These are phyloP conservation scores for Phytopythium cucurbitacearum DNA, from an alignment of 352 stramenopile species.

Conservation along the genomic window DNA sequence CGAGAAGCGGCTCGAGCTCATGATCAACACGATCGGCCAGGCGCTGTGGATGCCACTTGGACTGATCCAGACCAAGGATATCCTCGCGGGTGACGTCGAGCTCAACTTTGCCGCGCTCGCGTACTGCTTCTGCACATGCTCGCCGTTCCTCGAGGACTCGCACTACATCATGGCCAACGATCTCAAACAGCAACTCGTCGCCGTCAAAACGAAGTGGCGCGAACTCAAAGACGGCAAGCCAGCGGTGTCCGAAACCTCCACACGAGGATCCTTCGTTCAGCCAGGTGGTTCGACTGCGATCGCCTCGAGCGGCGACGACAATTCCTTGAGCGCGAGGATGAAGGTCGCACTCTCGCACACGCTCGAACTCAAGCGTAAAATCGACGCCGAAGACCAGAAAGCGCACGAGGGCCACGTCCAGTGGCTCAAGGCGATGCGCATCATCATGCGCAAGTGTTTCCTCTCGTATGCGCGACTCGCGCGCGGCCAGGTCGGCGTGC, in stretches of 20 bases:
- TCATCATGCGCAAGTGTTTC: slow-evolving; percentile 80
- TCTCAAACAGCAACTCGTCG: slow-evolving; percentile 49
- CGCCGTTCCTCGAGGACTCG: slow-evolving; percentile 46
- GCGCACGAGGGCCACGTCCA: slow-evolving; percentile 58
- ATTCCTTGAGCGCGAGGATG: slow-evolving; percentile 43
- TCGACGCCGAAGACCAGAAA: slow-evolving; percentile 55
- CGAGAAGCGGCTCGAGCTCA: slow-evolving; percentile 60
- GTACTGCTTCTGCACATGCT: slow-evolving; percentile 67
- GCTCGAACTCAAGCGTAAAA: slow-evolving; percentile 63
- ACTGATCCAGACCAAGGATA: slow-evolving; percentile 57
- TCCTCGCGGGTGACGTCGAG: slow-evolving; percentile 63
- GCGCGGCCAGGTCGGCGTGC: slow-evolving; percentile 54
- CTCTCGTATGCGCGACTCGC: slow-evolving; percentile 61
- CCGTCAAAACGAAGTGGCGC: slow-evolving; percentile 51
- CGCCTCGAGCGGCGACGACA: slow-evolving; percentile 14
- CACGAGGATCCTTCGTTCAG: background rate
- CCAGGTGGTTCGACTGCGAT: slow-evolving; percentile 1
- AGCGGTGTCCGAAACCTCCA: background rate
- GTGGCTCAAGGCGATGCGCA: slow-evolving; percentile 65
- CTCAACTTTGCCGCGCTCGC: slow-evolving; percentile 71
- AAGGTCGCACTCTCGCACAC: slow-evolving; percentile 70
- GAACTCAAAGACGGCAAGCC: slow-evolving; percentile 34
- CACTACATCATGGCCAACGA: slow-evolving; percentile 46
- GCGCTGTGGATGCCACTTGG: slow-evolving; percentile 66
- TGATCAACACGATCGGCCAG: slow-evolving; percentile 67